Evolutionary conservation across 495 filamentous ascomycete species (phyloP), one percentile per base, ranked within the genome.

Genomic region (Elasticomyces elasticus): DNA sequence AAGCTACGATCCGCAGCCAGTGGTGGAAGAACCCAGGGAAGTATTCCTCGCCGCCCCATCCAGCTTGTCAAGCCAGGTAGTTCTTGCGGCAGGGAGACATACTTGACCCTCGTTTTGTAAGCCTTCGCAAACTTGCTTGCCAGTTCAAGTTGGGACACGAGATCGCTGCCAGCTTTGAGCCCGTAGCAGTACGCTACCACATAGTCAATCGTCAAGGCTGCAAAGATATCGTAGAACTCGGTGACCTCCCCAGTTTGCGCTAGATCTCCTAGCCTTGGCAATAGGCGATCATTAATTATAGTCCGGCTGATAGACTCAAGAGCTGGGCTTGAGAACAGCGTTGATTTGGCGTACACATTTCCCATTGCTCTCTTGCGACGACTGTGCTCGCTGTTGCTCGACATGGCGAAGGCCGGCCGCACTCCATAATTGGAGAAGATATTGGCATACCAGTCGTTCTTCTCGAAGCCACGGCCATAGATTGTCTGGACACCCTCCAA

Each of bases 381-480:
- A 9, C 82, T 79, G 65, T 87, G 84, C 12, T 71, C 67, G 42
- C 71, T 73, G 49, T 74, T 70, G 10, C 60, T 61, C 22, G 17
- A 28, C 22, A 53, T 67, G 15, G 63, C 59, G 58, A 72, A 71
- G 63, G 70, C 66, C 4, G 44, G 42, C 25, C 30, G 40, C 46
- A 52, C 24, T 9, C 76, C 78, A 67, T 79, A 82, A 54, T 81
- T 83, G 49, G 71, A 62, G 64, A 83, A 84, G 15, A 54, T 17
- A 28, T 78, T 70, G 12, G 77, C 76, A 70, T 88, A 91, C 83
- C 83, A 89, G 23, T 73, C 71, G 62, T 80, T 75, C 59, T 91
- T 91, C 62, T 86, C 83, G 60, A 85, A 88, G 0, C 82, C 83
- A 19, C 84, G 85, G 6, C 76, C 75, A 66, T 88, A 89, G 4